Conservation (phyloP, 2,329 filamentous ascomycete genomes). For the Colletotrichum sidae region DNA sequence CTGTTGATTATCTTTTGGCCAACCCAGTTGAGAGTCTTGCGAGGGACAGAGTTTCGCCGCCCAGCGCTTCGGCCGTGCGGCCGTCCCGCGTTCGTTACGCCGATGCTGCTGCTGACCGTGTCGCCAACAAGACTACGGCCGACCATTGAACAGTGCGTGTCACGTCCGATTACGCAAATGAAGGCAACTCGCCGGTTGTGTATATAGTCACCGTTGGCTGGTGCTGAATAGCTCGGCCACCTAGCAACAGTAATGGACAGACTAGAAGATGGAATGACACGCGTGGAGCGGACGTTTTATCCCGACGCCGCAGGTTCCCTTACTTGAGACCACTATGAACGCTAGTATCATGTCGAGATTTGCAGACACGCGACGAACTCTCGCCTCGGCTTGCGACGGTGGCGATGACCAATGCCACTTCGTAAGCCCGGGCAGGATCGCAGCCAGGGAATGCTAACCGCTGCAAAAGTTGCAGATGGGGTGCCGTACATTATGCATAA, state of each 20-base stretch:
- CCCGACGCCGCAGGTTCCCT: too few relatives aligned
- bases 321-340: background rate
- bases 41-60: slow-evolving; percentile 15
- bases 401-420: background rate
- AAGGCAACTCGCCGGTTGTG: slow-evolving; percentile 20
- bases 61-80: slow-evolving; percentile 13
- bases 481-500: too few relatives aligned
- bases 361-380: background rate
- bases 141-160: slow-evolving; percentile 8
- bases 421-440: slow-evolving; percentile 4
- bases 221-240: slow-evolving; percentile 30
- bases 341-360: background rate
- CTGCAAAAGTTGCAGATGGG: too few relatives aligned
- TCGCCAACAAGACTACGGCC: slow-evolving; percentile 6
- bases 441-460: background rate
- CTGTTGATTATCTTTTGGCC: slow-evolving; percentile 31
- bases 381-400: slow-evolving; percentile 10
- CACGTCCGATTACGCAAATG: slow-evolving; percentile 12
- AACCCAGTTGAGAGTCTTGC: slow-evolving; percentile 28
- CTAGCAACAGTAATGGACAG: slow-evolving; percentile 24
- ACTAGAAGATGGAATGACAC: slow-evolving; percentile 2
- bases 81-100: slow-evolving; percentile 4
- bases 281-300: too few relatives aligned
- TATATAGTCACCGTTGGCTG: slow-evolving; percentile 35
- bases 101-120: slow-evolving; percentile 4